Base-by-base conservation (phyloP, 1,139 yeast species). In the Pichia sp. region DNA sequence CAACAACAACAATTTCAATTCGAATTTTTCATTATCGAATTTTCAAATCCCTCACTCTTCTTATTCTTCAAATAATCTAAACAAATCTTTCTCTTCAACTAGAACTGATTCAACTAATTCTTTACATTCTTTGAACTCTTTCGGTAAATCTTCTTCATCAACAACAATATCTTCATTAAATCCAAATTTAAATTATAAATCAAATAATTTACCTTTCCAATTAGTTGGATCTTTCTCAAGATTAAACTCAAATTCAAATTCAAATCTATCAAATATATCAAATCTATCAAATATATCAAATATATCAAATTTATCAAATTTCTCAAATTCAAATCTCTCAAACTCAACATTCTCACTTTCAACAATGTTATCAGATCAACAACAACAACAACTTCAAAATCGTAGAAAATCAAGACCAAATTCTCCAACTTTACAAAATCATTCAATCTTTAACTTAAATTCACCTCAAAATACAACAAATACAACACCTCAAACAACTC, bases 381-480 rank as follows among this genome's bases (percentile, higher is more conserved):
- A 40, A 14, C 36, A 38, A 20, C 30, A 37, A 22, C 43, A 49
- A 18, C n/a, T n/a, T n/a, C n/a, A n/a, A n/a, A n/a, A n/a, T n/a
- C 28, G 28, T 12, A 81, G 82, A 55, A 76, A 73, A 53, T 79
- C 91, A 36, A 66, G 93, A 49, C 94, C 94, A 31, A 82, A 77
- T 57, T 79, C 89, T n/a, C 89, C 86, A 38, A 72, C 78, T 15
- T 47, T 54, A 15, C 47, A 48, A 46, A 54, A 30, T 14, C 23
- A n/a, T 7, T 8, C 14, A 25, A 28, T 5, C 15, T 59, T 59
- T 46, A 57, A 53, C 34, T 52, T 59, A 22, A 51, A 58, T 6
- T 56, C 64, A 1, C 62, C 64, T 4, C 40, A 43, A 2, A 59
- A 53, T 28, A 59, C 64, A 8, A 63, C 63, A 18, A 45, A 54